Evolutionary conservation across 2,329 filamentous ascomycete species (phyloP).

Genomic region (Arthrinium puccinioides): DNA sequence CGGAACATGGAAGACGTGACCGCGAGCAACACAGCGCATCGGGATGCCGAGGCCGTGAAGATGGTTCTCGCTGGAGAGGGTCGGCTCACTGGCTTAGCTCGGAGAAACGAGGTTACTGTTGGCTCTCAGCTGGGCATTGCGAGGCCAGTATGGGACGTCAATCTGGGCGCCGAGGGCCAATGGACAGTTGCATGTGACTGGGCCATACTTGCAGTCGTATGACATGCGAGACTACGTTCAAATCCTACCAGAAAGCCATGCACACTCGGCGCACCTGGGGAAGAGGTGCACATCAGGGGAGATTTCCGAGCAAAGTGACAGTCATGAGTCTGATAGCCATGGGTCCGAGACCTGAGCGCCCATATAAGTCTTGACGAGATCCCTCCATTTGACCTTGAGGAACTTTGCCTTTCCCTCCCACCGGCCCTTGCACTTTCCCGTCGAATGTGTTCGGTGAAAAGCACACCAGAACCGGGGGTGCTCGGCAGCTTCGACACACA

Average conservation of each 20-base stretch:
- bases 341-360: constrained; percentile 4
- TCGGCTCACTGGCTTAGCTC: constrained; percentile 18
- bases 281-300: too few species aligned
- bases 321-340: not conserved
- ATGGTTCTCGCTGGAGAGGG: constrained; percentile 21
- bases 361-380: constrained; percentile 10
- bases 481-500: constrained; percentile 13
- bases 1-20: not conserved
- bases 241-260: too few species aligned
- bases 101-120: constrained; percentile 14
- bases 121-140: constrained; percentile 23
- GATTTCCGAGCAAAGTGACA: too few species aligned
- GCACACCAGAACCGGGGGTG: constrained; percentile 19
- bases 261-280: too few species aligned
- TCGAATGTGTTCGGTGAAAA: constrained; percentile 14
- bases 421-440: constrained; percentile 12
- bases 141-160: constrained; percentile 29
- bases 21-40: not conserved
- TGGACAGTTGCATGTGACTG: constrained; percentile 31
- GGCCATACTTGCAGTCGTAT: constrained; percentile 8
- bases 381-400: constrained; percentile 13
- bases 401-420: constrained; percentile 12
- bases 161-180: constrained; percentile 18
- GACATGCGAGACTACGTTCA: too few species aligned
- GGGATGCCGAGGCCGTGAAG: constrained; percentile 1